Conservation (phyloP, 805 yeast genomes). For the Pichia cephalocereana region DNA sequence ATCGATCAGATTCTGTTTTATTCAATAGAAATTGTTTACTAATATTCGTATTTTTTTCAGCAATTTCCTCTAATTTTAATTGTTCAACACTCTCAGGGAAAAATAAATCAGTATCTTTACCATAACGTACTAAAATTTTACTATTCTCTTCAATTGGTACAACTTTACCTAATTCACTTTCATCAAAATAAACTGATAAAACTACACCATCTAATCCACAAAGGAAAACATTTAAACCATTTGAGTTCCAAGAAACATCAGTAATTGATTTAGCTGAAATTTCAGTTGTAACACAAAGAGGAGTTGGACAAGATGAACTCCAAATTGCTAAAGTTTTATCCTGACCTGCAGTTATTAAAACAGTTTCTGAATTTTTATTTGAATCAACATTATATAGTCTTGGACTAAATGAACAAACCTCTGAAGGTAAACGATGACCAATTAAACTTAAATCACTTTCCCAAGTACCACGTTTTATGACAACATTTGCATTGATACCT, state of each 20-base stretch:
- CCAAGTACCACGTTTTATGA: slow-evolving; percentile 74
- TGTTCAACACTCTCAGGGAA: slow-evolving; percentile 86
- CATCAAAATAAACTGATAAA: slow-evolving; percentile 54
- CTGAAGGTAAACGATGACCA: slow-evolving; percentile 83
- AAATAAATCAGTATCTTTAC: slow-evolving; percentile 78
- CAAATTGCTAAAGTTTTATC: slow-evolving; percentile 83
- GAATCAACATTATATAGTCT: slow-evolving; percentile 38
- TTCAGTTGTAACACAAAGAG: slow-evolving; percentile 72
- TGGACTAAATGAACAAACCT: slow-evolving; percentile 70
- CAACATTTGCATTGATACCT: slow-evolving; percentile 65
- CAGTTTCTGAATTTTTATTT: slow-evolving; percentile 30
- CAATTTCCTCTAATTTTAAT: slow-evolving; percentile 58
- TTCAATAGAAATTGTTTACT: not conserved
- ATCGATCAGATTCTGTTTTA: slow-evolving; percentile 14
- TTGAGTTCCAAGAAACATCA: slow-evolving; percentile 83
- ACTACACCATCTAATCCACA: slow-evolving; percentile 84
- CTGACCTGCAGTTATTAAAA: slow-evolving; percentile 94
- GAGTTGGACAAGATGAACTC: slow-evolving; percentile 71
- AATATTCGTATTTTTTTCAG: slow-evolving; percentile 21
- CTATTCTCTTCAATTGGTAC: slow-evolving; percentile 61
- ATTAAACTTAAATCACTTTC: slow-evolving; percentile 63
- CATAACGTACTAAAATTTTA: slow-evolving; percentile 68
- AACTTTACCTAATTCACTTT: slow-evolving; percentile 48
- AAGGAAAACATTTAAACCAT: slow-evolving; percentile 63
- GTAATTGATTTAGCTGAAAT: slow-evolving; percentile 71